Conservation (phyloP, 345 rosid genomes). For the Eucalyptus curtisii region DNA sequence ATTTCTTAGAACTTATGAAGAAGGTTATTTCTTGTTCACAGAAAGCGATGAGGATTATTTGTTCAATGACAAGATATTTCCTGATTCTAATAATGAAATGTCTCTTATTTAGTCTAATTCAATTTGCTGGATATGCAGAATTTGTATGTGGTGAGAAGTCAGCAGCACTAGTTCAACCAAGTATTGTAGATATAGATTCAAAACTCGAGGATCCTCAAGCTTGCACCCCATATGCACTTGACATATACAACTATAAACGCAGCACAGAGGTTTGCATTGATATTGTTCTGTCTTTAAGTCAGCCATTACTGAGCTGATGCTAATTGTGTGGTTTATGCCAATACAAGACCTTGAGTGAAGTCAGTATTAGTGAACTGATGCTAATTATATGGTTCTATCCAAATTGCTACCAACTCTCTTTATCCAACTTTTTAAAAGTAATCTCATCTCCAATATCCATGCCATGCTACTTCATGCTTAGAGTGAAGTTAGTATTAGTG, state of each 20-base stretch:
- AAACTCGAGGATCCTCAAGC: constrained; percentile 50
- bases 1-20: constrained; percentile 4
- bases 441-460: background rate
- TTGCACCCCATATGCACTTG: constrained; percentile 71
- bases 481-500: background rate
- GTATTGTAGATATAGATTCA: constrained; percentile 66
- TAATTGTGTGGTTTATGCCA: background rate
- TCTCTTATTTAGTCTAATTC: background rate
- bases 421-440: background rate
- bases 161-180: constrained; percentile 7
- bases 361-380: background rate
- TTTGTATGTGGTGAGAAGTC: constrained; percentile 12
- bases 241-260: constrained; percentile 44
- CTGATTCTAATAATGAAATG: background rate
- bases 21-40: constrained; percentile 7
- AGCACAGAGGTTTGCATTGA: constrained; percentile 59
- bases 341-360: background rate
- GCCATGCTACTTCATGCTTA: background rate
- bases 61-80: background rate
- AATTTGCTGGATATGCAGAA: constrained; percentile 15
- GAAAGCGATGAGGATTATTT: background rate
- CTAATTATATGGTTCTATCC: background rate
- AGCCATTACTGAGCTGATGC: background rate
- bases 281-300: background rate
- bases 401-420: background rate